Evolutionary conservation across 2,329 filamentous ascomycete species (phyloP).

Genomic region (Magnaporthiopsis rhizophila): DNA sequence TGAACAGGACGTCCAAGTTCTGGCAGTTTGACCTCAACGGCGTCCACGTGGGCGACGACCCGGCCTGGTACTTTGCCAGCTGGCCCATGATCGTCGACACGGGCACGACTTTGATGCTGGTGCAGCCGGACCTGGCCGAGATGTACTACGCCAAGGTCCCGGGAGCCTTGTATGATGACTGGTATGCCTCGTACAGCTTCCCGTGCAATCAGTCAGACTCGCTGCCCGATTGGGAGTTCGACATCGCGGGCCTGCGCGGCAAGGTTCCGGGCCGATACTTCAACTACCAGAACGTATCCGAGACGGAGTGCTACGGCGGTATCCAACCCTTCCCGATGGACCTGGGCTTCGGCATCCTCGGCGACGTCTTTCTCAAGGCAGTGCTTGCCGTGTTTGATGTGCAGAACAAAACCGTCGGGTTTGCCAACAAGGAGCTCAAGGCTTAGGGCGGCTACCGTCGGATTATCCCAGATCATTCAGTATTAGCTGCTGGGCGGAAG

Average conservation of each 20-base stretch:
- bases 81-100: slow-evolving; percentile 58
- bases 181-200: slow-evolving; percentile 41
- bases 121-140: slow-evolving; percentile 45
- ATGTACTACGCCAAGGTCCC: slow-evolving; percentile 52
- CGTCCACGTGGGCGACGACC: slow-evolving; percentile 24
- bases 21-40: slow-evolving; percentile 30
- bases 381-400: slow-evolving; percentile 67
- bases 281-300: slow-evolving; percentile 38
- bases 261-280: slow-evolving; percentile 43
- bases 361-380: slow-evolving; percentile 72
- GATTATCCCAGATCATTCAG: neutral
- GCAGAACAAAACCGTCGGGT: slow-evolving; percentile 34
- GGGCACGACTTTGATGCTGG: slow-evolving; percentile 58
- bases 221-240: slow-evolving; percentile 44
- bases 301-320: slow-evolving; percentile 63
- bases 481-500: neutral
- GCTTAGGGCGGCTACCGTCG: slow-evolving; percentile 6
- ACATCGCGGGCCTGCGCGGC: slow-evolving; percentile 34
- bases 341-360: slow-evolving; percentile 56
- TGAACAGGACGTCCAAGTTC: slow-evolving; percentile 44
- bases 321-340: slow-evolving; percentile 51
- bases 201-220: slow-evolving; percentile 35
- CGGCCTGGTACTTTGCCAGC: slow-evolving; percentile 27
- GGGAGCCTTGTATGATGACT: slow-evolving; percentile 39
- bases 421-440: slow-evolving; percentile 34